These are phyloP conservation scores for Verticillium albo-atrum DNA, from an alignment of 2,329 filamentous ascomycete species.

Conservation along the genomic window DNA sequence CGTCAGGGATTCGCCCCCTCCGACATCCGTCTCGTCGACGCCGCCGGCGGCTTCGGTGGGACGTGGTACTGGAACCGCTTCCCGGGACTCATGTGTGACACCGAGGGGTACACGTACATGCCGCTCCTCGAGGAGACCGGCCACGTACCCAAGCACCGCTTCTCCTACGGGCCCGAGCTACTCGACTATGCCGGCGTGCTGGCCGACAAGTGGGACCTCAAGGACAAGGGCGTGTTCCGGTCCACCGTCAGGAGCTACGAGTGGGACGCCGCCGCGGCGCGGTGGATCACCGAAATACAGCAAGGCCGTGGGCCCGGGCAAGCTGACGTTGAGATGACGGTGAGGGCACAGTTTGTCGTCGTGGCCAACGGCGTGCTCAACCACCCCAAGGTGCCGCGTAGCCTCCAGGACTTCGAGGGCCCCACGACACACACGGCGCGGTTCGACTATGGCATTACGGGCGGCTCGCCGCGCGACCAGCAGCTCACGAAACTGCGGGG, in stretches of 20 bases:
- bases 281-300: slow-evolving; percentile 16
- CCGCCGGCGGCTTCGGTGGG: slow-evolving; percentile 40
- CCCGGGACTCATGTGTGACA: slow-evolving; percentile 49
- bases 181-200: slow-evolving; percentile 36
- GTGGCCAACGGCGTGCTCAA: slow-evolving; percentile 33
- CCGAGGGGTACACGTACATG: slow-evolving; percentile 57
- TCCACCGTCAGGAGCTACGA: slow-evolving; percentile 31
- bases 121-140: slow-evolving; percentile 56
- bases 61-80: slow-evolving; percentile 51
- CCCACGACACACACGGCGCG: slow-evolving; percentile 39
- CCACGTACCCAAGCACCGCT: slow-evolving; percentile 51
- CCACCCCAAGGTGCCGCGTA: slow-evolving; percentile 36
- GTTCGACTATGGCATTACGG: slow-evolving; percentile 40
- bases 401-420: slow-evolving; percentile 35
- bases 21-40: slow-evolving; percentile 37
- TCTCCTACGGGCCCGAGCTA: slow-evolving; percentile 37
- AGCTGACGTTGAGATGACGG: slow-evolving; percentile 19
- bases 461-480: slow-evolving; percentile 32
- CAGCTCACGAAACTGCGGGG: slow-evolving; percentile 38
- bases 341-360: slow-evolving; percentile 34
- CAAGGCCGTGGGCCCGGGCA: slow-evolving; percentile 20
- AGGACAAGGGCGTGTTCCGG: slow-evolving; percentile 32
- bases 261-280: slow-evolving; percentile 39
- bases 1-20: slow-evolving; percentile 17
- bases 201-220: slow-evolving; percentile 34